These are phyloP conservation scores for Penicillium cataractarum DNA, from an alignment of 495 filamentous ascomycete species.

Conservation along the genomic window DNA sequence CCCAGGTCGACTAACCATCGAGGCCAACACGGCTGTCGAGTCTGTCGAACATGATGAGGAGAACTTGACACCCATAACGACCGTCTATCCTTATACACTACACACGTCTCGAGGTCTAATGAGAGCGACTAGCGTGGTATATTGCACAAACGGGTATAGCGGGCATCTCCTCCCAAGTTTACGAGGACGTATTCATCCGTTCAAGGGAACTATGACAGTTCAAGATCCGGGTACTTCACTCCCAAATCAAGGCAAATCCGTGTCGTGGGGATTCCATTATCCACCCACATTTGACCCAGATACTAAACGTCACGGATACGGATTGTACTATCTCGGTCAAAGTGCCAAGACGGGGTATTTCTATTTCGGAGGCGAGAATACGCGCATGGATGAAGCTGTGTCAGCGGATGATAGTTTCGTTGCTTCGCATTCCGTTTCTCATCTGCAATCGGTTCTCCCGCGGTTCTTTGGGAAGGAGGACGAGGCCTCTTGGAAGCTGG, in stretches of 20 bases:
- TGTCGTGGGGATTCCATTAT: constrained; percentile 43
- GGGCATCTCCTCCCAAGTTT: constrained; percentile 72
- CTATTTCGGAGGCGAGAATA: constrained; percentile 59
- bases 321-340: constrained; percentile 79
- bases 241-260: constrained; percentile 27
- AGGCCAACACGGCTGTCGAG: constrained; percentile 73
- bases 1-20: constrained; percentile 64
- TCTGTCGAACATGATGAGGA: constrained; percentile 23
- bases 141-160: constrained; percentile 81
- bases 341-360: constrained; percentile 50
- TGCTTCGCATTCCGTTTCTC: constrained; percentile 24
- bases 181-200: constrained; percentile 73
- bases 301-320: constrained; percentile 52
- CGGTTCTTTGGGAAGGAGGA: constrained; percentile 47
- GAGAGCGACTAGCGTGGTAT: constrained; percentile 58
- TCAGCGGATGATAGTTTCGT: constrained; percentile 58
- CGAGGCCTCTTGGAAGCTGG: constrained; percentile 24
- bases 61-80: constrained; percentile 9
- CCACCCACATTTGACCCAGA: constrained; percentile 22
- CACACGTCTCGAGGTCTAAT: constrained; percentile 68
- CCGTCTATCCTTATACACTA: constrained; percentile 38
- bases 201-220: constrained; percentile 73
- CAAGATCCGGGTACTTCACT: constrained; percentile 54
- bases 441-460: constrained; percentile 33
- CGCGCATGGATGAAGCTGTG: constrained; percentile 63